Percentiles rank a stretch among this genome's conserved stretches.
phyloP scores from a whole-genome alignment of 2,329 filamentous ascomycete genomes.

The Hypocreales sp. region DNA sequence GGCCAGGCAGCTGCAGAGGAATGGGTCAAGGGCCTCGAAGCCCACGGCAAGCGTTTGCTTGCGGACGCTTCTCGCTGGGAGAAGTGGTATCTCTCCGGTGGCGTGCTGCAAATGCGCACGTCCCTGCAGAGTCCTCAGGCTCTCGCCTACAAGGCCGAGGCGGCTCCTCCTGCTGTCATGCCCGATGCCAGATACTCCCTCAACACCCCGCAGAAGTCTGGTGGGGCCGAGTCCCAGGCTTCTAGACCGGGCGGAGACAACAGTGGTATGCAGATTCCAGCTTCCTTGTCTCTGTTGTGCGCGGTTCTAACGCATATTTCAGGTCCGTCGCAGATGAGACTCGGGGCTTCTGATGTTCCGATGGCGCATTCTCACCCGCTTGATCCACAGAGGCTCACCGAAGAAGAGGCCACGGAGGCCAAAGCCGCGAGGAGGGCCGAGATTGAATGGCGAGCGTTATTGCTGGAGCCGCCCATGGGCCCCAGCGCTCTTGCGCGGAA shows the following conservation, averaged over 20 bases:
- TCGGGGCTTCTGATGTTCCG: too few relatives aligned
- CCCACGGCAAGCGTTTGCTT: constrained; percentile 42
- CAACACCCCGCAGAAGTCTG: background rate
- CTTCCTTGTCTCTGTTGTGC: too few relatives aligned
- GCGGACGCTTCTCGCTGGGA: constrained; percentile 57
- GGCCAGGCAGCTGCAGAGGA: constrained; percentile 57
- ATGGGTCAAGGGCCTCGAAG: constrained; percentile 62
- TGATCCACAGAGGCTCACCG: constrained; percentile 32
- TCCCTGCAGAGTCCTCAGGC: constrained; percentile 1
- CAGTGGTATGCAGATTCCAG: background rate
- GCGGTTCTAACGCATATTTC: too few relatives aligned
- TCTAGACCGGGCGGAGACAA: background rate
- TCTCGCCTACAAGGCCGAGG: background rate
- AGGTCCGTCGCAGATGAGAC: too few relatives aligned
- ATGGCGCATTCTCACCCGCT: constrained; percentile 7
- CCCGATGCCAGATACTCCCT: background rate
- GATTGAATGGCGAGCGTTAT: constrained; percentile 54
- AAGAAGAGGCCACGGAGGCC: constrained; percentile 45
- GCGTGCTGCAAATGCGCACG: constrained; percentile 20
- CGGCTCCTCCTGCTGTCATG: background rate
- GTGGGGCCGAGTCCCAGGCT: background rate
- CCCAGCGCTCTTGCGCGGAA: constrained; percentile 49
- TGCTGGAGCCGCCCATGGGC: constrained; percentile 49
- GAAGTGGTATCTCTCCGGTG: constrained; percentile 45
- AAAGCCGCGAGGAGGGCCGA: constrained; percentile 50